A percentile compares a stretch with the other conserved stretches of the same genome.
Evolutionary conservation across 2,329 filamentous ascomycete species (phyloP).

Genomic region (Neospermospora avenae): DNA sequence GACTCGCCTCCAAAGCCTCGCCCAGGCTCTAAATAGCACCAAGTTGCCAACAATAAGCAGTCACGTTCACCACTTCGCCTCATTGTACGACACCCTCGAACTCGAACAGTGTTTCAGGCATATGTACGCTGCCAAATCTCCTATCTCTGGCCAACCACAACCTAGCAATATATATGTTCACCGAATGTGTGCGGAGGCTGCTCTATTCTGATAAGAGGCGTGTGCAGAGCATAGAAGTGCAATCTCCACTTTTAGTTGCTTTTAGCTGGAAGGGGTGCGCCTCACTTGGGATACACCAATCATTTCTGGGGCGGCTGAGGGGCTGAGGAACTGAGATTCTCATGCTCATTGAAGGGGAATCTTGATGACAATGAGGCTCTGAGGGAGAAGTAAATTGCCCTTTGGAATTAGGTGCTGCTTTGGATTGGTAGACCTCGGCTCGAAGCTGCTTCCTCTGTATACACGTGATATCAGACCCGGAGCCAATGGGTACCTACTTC

Average conservation of each 20-base stretch:
- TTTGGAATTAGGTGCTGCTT: no score
- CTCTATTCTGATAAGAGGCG: not conserved
- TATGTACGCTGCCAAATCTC: not conserved
- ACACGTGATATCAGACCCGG: no score
- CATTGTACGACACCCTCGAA: not conserved
- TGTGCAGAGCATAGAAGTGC: not conserved
- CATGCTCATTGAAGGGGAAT: not conserved
- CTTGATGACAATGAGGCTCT: not conserved
- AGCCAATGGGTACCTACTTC: no score
- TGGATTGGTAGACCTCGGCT: no score
- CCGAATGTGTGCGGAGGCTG: not conserved
- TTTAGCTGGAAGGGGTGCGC: not conserved
- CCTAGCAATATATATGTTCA: not conserved
- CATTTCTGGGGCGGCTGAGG: not conserved
- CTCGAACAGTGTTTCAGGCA: not conserved
- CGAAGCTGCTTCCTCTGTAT: no score
- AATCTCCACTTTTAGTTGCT: not conserved
- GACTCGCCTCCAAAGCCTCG: not conserved
- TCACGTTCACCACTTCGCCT: not conserved
- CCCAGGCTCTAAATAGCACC: not conserved
- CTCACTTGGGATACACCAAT: not conserved
- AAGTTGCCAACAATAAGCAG: not conserved
- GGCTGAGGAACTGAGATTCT: not conserved
- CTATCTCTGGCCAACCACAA: not conserved
- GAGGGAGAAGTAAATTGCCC: not conserved